Conservation (phyloP, 345 rosid genomes). For the Salix dunnii region DNA sequence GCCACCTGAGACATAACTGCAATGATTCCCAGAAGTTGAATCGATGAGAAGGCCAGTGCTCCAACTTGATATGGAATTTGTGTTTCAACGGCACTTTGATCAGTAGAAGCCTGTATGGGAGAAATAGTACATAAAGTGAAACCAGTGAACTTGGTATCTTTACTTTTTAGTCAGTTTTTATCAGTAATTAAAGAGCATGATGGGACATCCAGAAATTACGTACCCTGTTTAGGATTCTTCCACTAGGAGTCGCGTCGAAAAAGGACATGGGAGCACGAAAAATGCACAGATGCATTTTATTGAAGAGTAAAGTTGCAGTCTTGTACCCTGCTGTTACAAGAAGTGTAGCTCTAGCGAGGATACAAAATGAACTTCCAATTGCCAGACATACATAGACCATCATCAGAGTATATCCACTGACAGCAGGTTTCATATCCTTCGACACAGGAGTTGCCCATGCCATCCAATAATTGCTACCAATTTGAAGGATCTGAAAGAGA, state of each 20-base stretch:
- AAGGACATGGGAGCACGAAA: no score
- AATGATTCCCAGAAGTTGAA: slow-evolving; percentile 64
- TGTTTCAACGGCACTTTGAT: slow-evolving; percentile 64
- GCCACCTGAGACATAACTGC: slow-evolving; percentile 79
- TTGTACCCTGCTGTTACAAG: no score
- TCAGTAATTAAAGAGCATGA: background rate
- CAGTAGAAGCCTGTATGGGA: slow-evolving; percentile 66
- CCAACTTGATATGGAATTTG: slow-evolving; percentile 46
- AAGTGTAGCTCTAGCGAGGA: no score
- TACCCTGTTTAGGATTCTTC: slow-evolving; percentile 66
- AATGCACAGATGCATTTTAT: no score
- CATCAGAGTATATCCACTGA: slow-evolving; percentile 42
- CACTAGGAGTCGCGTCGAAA: no score
- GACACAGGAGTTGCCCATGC: slow-evolving; percentile 78
- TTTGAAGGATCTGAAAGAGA: slow-evolving; percentile 64
- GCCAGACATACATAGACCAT: slow-evolving; percentile 57
- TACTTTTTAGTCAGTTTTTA: no score
- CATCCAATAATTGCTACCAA: slow-evolving; percentile 88
- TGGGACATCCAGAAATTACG: slow-evolving; percentile 2
- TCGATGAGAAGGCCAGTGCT: slow-evolving; percentile 40
- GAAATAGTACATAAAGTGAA: background rate
- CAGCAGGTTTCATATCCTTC: slow-evolving; percentile 48
- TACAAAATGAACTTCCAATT: slow-evolving; percentile 55
- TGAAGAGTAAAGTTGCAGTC: no score
- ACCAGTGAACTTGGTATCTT: no score